Conservation (phyloP, 345 rosid species). For the Boechera divaricarpa region DNA sequence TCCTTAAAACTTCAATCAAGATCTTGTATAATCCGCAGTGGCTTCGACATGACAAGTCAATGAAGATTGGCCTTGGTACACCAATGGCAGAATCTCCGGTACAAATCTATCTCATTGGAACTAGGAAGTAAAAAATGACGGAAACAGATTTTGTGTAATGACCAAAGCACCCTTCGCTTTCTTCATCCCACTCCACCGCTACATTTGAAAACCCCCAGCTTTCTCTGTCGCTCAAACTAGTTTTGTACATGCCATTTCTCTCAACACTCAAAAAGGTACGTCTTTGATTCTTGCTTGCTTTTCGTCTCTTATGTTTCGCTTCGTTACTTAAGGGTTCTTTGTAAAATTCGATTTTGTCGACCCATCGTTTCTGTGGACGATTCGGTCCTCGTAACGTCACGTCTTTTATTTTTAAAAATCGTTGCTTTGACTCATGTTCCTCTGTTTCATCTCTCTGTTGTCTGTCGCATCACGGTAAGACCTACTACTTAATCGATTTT, state of each 20-base stretch:
- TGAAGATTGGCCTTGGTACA: neutral
- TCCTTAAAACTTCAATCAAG: neutral
- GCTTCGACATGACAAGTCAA: no score
- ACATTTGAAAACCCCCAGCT: neutral
- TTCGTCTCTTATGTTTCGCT: neutral
- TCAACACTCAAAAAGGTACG: slow-evolving; percentile 17
- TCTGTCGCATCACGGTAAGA: neutral
- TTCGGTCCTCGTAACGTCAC: neutral
- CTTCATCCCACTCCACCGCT: neutral
- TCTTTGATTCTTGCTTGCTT: neutral
- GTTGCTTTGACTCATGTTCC: neutral
- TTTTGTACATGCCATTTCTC: neutral
- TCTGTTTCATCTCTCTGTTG: neutral
- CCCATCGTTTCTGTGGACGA: neutral
- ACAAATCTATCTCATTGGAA: no score
- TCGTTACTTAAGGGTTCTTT: neutral
- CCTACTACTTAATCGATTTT: neutral
- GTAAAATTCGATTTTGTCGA: neutral
- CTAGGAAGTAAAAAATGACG: neutral
- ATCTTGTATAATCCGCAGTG: no score
- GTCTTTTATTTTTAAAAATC: neutral
- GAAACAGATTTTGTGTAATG: neutral
- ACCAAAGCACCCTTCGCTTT: neutral
- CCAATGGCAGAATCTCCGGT: neutral
- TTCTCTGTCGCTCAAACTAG: neutral